Percentiles rank a stretch among this genome's conserved stretches.
Conservation (phyloP, 169 alveolate genomes). For the Eimeria brunetti region DNA sequence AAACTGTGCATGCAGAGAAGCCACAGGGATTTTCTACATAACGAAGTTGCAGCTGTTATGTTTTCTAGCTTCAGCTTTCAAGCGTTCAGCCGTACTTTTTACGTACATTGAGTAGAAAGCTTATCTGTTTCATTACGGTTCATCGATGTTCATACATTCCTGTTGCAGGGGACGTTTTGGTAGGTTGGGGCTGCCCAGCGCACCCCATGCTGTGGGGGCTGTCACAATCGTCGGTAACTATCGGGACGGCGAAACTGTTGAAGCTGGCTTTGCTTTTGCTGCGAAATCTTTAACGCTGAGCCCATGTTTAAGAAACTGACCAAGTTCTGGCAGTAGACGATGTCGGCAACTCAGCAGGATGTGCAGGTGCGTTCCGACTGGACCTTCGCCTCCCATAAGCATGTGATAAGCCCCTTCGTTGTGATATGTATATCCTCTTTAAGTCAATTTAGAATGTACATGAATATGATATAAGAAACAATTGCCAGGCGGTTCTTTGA, state of each 20-base stretch:
- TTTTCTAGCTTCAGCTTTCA: not conserved
- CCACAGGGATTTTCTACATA: not conserved
- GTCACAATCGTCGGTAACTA: not conserved
- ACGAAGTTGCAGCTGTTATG: not conserved
- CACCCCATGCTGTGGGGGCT: conserved; percentile 73
- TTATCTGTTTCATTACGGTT: too few species aligned
- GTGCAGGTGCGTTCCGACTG: conserved; percentile 30
- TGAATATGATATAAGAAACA: not conserved
- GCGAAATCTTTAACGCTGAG: not conserved
- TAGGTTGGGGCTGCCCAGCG: conserved; percentile 57
- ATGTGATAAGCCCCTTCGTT: not conserved
- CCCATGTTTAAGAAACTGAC: conserved; percentile 37
- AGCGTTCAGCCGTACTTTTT: not conserved
- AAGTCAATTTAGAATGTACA: not conserved
- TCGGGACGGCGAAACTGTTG: not conserved
- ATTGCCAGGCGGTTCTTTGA: not conserved
- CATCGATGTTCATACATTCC: not conserved
- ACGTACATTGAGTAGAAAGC: not conserved
- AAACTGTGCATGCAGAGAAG: not conserved
- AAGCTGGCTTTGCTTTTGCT: conserved; percentile 2
- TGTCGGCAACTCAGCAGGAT: conserved; percentile 72
- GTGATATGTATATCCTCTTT: not conserved
- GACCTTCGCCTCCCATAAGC: not conserved
- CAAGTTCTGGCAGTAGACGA: conserved; percentile 36
- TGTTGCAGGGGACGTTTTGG: not conserved